Base-by-base conservation (phyloP, 768 basidiomycete species). In the Boletus tomentosulus region DNA sequence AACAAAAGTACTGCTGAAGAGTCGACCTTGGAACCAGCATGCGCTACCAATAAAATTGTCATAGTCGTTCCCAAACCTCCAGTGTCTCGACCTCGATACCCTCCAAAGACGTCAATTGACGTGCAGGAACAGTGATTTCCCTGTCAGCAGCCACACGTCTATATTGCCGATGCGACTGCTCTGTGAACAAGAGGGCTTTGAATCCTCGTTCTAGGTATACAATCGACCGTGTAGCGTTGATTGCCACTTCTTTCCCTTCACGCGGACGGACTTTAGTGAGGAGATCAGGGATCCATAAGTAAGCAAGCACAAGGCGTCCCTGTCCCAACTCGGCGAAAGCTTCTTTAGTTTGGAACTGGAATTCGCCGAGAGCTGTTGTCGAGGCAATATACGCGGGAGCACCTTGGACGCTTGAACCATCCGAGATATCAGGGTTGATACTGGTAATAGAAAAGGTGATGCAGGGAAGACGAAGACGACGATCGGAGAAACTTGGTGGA, bases 111-210 rank as follows among this genome's bases (percentile, higher is more conserved):
- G 33, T 27, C 45, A 57, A 22, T 4, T n/a, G 8, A 22, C 37
- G 5, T 12, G 27, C 22, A 2, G 39, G 30, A 46, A 57, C 39
- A 2, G 11, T 1, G 30, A 55, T 55, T 16, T 50, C 48, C 13
- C 3, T 13, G 12, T 43, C 54, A 9, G 56, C n/a, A 35, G 50
- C 55, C 22, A 58, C 30, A 43, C 57, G 62, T 19, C 61, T 71
- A 69, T 59, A 39, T n/a, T 28, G 27, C 4, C 30, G 46, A 28
- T 15, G 10, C 3, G 47, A 50, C 3, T 58, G 53, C 19, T 59
- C 47, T 24, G 28, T 46, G 6, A 60, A 55, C 33, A 51, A 25
- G 3, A 60, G 41, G 7, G 53, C 50, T 19, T 27, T 45, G 43
- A 58, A 58, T 10, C 52, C 52, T 10, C 42, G 53, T n/a, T 54